phyloP scores from a whole-genome alignment of 1,284 basidiomycete species.

The Xerocomus amazonicus region DNA sequence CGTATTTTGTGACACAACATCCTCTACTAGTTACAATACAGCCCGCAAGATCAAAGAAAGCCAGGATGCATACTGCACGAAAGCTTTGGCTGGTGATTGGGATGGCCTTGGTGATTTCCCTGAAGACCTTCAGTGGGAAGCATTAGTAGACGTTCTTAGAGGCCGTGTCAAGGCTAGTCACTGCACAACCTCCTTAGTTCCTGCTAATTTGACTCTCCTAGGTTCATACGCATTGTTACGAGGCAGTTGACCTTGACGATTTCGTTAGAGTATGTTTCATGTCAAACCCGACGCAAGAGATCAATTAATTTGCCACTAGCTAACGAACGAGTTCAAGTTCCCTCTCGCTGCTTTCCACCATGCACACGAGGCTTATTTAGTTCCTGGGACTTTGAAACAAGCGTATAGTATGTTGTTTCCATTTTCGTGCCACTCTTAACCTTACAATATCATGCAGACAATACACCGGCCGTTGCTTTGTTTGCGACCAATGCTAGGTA shows the following conservation, averaged over 20 bases:
- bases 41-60: slow-evolving; percentile 69
- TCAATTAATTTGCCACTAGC: slow-evolving; percentile 35
- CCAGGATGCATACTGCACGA: slow-evolving; percentile 72
- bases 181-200: not conserved
- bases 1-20: slow-evolving; percentile 3
- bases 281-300: slow-evolving; percentile 3
- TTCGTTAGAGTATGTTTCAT: slow-evolving; percentile 57
- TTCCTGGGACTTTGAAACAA: slow-evolving; percentile 70
- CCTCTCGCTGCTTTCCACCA: slow-evolving; percentile 77
- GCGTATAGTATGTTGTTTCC: slow-evolving; percentile 51
- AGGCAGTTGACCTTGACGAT: slow-evolving; percentile 77
- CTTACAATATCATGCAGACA: slow-evolving; percentile 27
- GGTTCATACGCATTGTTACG: slow-evolving; percentile 80
- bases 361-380: slow-evolving; percentile 77
- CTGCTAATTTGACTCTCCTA: slow-evolving; percentile 27
- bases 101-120: slow-evolving; percentile 63
- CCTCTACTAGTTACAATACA: slow-evolving; percentile 50
- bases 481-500: slow-evolving; percentile 70
- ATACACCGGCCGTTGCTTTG: slow-evolving; percentile 66
- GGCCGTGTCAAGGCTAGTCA: slow-evolving; percentile 63
- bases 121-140: slow-evolving; percentile 79
- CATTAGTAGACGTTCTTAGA: slow-evolving; percentile 82
- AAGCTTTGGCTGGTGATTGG: slow-evolving; percentile 59
- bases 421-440: not conserved
- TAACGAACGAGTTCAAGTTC: slow-evolving; percentile 80